Evolutionary conservation across 768 basidiomycete genomes (phyloP), one percentile per base, ranked within the genome.

Genomic region (Agrocybe praecox): DNA sequence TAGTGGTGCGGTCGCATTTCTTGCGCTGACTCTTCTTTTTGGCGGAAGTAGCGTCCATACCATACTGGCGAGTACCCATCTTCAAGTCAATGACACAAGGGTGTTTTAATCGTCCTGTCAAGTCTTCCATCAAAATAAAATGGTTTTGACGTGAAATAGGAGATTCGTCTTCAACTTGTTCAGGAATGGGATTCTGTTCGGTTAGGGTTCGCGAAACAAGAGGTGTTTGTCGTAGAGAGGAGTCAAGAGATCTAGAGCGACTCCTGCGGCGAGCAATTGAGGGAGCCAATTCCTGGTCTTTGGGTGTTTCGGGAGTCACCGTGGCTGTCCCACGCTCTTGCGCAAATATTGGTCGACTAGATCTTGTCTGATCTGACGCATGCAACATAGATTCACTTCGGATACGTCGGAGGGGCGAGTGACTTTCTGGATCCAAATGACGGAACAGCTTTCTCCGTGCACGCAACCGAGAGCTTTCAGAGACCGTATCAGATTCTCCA

Each of bases 51-150:
- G 97, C 97, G 64, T 97, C 94, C 76, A 96, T 91, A 18, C 97
- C 97, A 72, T 98, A 98, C 75, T 99, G 97, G 32, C 97, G 81
- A 26, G 96, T 98, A n/a, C 97, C 97, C 97, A 98, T 98, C 79
- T 99, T 99, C 65, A 99, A 78, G 72, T 99, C 97, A 66, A 98
- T 84, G 42, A 99, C 96, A 67, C 97, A 99, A 9, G 97, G 92
- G 49, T 83, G 84, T 72, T 91, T 96, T 67, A 97, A 72, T 32
- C 90, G 79, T 22, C 97, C 97, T 2, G 97, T 99, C 47, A 99
- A 77, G 67, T 99, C 97, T 73, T 99, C 97, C 95, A 99, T 97
- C 63, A 98, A 82, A 65, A 99, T 97, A 68, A 98, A 99, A 69
- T 98, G 91, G 67, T 97, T 95, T 72, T 97, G 96, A 12, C 96